phyloP scores from a whole-genome alignment of 169 alveolate species.

The Cryptosporidium meleagridis region DNA sequence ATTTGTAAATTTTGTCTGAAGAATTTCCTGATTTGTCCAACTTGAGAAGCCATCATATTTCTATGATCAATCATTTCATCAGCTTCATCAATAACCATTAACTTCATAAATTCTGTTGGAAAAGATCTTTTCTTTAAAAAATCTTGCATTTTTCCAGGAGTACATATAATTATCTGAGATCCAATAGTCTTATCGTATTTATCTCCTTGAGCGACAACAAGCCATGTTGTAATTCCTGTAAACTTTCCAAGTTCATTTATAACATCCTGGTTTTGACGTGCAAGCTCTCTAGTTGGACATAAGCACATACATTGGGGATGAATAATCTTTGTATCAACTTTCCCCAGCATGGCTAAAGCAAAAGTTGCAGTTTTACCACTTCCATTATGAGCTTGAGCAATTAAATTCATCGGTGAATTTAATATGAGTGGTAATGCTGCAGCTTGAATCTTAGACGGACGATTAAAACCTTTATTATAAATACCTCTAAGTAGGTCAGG shows the following conservation, averaged over 20 bases:
- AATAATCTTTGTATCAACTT: slow-evolving; percentile 84
- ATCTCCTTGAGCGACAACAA: slow-evolving; percentile 89
- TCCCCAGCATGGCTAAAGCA: slow-evolving; percentile 92
- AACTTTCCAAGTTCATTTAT: slow-evolving; percentile 90
- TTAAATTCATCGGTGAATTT: slow-evolving; percentile 80
- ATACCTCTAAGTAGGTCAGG: slow-evolving; percentile 78
- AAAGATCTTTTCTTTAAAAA: slow-evolving; percentile 90
- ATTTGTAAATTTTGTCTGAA: slow-evolving; percentile 86
- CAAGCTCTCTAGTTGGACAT: slow-evolving; percentile 97
- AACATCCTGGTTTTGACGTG: slow-evolving; percentile 93
- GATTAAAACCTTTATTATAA: slow-evolving; percentile 76
- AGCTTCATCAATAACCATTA: slow-evolving; percentile 96
- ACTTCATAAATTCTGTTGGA: slow-evolving; percentile 79
- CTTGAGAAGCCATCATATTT: slow-evolving; percentile 91
- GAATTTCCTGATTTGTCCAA: slow-evolving; percentile 83
- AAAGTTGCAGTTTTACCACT: slow-evolving; percentile 98
- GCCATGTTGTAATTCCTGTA: slow-evolving; percentile 85
- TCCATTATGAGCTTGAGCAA: slow-evolving; percentile 97
- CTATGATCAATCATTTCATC: slow-evolving; percentile 93
- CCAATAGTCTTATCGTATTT: slow-evolving; percentile 82
- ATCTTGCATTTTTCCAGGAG: slow-evolving; percentile 97
- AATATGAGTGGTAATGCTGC: slow-evolving; percentile 85
- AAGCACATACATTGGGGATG: slow-evolving; percentile 88
- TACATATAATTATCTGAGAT: slow-evolving; percentile 94
- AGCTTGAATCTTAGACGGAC: slow-evolving; percentile 87